phyloP scores from a whole-genome alignment of 139 green algal species.

The Zygnema cylindricum region DNA sequence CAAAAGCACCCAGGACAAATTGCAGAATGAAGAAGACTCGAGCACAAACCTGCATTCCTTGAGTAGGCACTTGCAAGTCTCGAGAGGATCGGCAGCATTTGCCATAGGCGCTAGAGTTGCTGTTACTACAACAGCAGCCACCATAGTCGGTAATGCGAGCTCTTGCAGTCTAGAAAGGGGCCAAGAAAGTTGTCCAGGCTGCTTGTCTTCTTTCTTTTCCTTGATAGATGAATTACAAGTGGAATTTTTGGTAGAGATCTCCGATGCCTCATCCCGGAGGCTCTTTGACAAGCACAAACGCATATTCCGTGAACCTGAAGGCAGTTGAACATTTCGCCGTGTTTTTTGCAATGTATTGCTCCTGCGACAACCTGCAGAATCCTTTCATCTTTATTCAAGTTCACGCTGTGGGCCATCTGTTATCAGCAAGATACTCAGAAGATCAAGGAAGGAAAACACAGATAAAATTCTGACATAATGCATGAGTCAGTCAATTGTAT shows the following conservation, averaged over 20 bases:
- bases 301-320: too few relatives aligned
- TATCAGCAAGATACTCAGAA: too few relatives aligned
- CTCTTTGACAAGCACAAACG: too few relatives aligned
- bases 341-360: too few relatives aligned
- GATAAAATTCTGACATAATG: too few relatives aligned
- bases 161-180: neutral
- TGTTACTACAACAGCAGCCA: neutral
- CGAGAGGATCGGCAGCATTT: conserved; percentile 36
- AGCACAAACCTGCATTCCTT: conserved; percentile 40
- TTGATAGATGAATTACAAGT: too few relatives aligned
- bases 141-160: neutral
- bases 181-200: neutral
- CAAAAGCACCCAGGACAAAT: neutral
- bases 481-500: too few relatives aligned
- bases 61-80: conserved; percentile 50
- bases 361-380: neutral
- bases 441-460: too few relatives aligned
- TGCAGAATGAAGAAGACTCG: neutral
- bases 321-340: too few relatives aligned
- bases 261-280: too few relatives aligned
- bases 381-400: neutral
- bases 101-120: neutral
- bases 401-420: neutral
- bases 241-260: too few relatives aligned
- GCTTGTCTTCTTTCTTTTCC: too few relatives aligned